Percentiles rank a stretch among this genome's conserved stretches.
Conservation (phyloP, 495 filamentous ascomycete species). For the Talaromyces thailandensis region DNA sequence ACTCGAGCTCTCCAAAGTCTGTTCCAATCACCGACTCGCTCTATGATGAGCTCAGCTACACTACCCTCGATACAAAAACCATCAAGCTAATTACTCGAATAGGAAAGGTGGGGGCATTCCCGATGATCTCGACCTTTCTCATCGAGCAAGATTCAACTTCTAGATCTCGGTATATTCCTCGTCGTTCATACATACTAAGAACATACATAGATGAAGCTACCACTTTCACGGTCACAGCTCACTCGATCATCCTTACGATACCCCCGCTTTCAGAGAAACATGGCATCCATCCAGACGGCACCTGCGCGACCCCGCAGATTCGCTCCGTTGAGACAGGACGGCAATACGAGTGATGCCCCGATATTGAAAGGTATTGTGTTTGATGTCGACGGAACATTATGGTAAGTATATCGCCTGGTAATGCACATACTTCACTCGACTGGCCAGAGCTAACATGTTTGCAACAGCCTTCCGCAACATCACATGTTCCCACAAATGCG, state of each 20-base stretch:
- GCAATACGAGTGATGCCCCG: constrained; percentile 29
- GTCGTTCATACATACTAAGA: neutral
- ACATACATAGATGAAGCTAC: neutral
- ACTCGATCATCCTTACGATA: constrained; percentile 6
- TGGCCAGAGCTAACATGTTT: neutral
- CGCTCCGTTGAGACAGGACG: constrained; percentile 41
- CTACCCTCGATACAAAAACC: no score
- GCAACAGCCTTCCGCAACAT: constrained; percentile 68
- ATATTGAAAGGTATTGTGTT: constrained; percentile 77
- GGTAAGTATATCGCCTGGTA: constrained; percentile 37
- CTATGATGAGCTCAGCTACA: no score
- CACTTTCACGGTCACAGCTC: neutral
- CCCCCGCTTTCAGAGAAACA: constrained; percentile 11
- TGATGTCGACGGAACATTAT: constrained; percentile 91
- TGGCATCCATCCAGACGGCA: constrained; percentile 22
- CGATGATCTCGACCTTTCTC: neutral
- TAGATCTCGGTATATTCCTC: neutral
- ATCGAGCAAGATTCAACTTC: neutral
- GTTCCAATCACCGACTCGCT: no score
- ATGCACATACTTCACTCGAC: neutral
- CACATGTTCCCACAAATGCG: constrained; percentile 94
- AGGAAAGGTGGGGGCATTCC: constrained; percentile 1
- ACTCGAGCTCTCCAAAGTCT: neutral
- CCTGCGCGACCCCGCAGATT: constrained; percentile 36
- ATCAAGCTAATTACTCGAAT: neutral